Evolutionary conservation across 1,284 basidiomycete genomes (phyloP), one percentile per base, ranked within the genome.

Genomic region (Hemileia vastatrix): DNA sequence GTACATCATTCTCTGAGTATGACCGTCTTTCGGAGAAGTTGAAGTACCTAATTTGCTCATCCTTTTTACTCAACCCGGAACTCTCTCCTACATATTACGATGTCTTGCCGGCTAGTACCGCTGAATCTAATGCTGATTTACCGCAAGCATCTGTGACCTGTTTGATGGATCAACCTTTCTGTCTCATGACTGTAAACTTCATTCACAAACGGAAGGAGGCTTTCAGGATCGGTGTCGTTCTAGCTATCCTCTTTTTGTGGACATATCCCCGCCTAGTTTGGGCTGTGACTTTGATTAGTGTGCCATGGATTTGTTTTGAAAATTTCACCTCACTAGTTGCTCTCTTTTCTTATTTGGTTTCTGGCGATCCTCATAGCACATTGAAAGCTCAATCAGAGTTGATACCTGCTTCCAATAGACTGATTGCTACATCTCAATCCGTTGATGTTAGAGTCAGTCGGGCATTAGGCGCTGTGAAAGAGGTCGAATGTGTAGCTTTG

Each of bases 11-110:
- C 27, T n/a, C 19, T 53, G 32, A 19, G 11, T 31, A 32, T 31
- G 27, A n/a, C 24, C 13, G 50, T 24, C 44, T 61, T 4, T 61
- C 58, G 18, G 58, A 61, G 36, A 13, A 43, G 24, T 44, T 61
- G 21, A 61, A 61, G 31, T 61, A 61, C 50, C 43, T 61, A 11
- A 61, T 61, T 24, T 61, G 58, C 47, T 54, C 58, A 3, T 61
- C 58, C 33, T 61, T 61, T 51, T 54, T 61, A 51, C 51, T 61
- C 21, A 61, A 54, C 23, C 58, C 58, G 6, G 31, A 36, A 18
- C 13, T 54, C 6, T 31, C 40, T 9, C 43, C 51, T 3, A 27
- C 36, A 27, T 61, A 54, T 24, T 61, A 61, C 32, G 57, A 60
- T 27, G 23, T 36, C 4, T 31, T 49, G n/a, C 8, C 49, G 21